Evolutionary conservation across 768 basidiomycete genomes (phyloP).

Genomic region (Hypholoma fasciculare): DNA sequence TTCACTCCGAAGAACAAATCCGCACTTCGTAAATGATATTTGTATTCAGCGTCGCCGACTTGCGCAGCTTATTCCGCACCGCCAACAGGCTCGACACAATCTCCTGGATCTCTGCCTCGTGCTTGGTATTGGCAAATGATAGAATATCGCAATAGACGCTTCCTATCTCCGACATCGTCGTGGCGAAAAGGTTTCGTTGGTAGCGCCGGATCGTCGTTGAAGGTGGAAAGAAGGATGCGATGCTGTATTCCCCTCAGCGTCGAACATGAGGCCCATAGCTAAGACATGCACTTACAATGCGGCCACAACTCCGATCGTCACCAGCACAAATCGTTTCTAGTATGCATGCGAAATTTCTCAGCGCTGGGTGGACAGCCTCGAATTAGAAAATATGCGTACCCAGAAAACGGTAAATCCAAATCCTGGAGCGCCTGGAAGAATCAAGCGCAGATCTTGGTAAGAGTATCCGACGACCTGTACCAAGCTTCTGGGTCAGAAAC

Average conservation of each 20-base stretch:
- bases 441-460: slow-evolving; percentile 58
- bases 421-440: slow-evolving; percentile 50
- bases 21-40: slow-evolving; percentile 70
- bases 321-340: slow-evolving; percentile 69
- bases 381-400: not conserved
- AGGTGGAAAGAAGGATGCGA: slow-evolving; percentile 76
- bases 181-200: slow-evolving; percentile 69
- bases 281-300: slow-evolving; percentile 58
- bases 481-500: not conserved
- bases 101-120: slow-evolving; percentile 47
- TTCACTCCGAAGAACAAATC: no score
- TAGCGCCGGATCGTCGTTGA: slow-evolving; percentile 73
- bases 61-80: slow-evolving; percentile 69
- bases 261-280: not conserved
- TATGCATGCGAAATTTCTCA: not conserved
- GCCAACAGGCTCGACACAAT: slow-evolving; percentile 72
- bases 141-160: slow-evolving; percentile 75
- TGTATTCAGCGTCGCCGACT: slow-evolving; percentile 52
- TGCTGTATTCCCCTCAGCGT: slow-evolving; percentile 31
- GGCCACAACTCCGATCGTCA: slow-evolving; percentile 68
- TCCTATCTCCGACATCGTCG: slow-evolving; percentile 67
- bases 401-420: slow-evolving; percentile 56
- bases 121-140: slow-evolving; percentile 63
- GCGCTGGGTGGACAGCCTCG: not conserved
- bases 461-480: slow-evolving; percentile 71